Conservation (phyloP, 768 basidiomycete species). For the Boletellus ananiceps region DNA sequence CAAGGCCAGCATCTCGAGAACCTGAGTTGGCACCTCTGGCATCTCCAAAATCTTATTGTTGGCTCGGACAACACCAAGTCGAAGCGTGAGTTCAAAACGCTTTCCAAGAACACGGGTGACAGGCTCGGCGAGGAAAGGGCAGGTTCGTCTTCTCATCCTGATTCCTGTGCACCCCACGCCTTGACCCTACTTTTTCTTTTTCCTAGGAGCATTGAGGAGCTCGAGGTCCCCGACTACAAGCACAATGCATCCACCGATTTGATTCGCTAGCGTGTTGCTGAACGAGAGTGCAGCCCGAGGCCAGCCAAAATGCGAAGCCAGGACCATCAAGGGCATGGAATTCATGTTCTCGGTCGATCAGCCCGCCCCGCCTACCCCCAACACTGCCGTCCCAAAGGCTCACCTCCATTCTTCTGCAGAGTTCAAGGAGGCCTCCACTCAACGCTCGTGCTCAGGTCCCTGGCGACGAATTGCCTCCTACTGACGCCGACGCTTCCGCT, state of each 20-base stretch:
- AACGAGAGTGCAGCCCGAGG: conserved; percentile 76
- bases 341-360: conserved; percentile 86
- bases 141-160: conserved; percentile 45
- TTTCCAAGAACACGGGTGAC: conserved; percentile 85
- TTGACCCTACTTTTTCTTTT: conserved; percentile 4
- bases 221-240: conserved; percentile 78
- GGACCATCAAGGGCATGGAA: conserved; percentile 83
- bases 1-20: conserved; percentile 90
- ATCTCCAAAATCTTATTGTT: conserved; percentile 87
- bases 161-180: conserved; percentile 8
- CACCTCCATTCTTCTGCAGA: conserved; percentile 62
- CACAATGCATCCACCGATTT: conserved; percentile 77
- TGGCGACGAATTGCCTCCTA: conserved; percentile 19
- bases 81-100: conserved; percentile 86
- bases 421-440: conserved; percentile 47
- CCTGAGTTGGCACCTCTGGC: conserved; percentile 89
- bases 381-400: conserved; percentile 51
- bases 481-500: conserved; percentile 22
- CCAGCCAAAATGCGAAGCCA: conserved; percentile 54
- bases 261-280: conserved; percentile 72
- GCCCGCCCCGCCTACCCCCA: conserved; percentile 44
- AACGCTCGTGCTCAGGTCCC: conserved; percentile 38
- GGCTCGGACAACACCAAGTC: conserved; percentile 84
- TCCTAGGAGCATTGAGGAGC: conserved; percentile 74
- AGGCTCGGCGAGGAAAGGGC: conserved; percentile 89